A percentile compares a stretch with the other conserved stretches of the same genome.
Conservation (phyloP, 2,329 filamentous ascomycete genomes). For the Cercospora brassicicola region DNA sequence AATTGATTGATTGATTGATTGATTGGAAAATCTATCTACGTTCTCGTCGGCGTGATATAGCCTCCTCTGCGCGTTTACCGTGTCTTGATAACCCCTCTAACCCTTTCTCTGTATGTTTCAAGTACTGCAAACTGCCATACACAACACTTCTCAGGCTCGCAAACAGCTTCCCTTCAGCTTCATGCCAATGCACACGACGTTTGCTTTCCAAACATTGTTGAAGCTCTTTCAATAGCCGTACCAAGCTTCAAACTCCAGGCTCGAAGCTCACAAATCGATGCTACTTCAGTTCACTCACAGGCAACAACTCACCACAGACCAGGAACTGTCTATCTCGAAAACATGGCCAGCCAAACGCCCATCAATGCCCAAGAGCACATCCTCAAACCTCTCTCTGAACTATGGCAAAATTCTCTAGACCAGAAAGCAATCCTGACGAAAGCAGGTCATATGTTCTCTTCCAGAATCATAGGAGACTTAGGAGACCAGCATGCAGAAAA, state of each 20-base stretch:
- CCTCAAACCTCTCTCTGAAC: not conserved
- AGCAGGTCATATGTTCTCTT: not conserved
- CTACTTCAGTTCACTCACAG: too few relatives aligned
- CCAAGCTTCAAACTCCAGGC: too few relatives aligned
- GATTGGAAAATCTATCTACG: too few relatives aligned
- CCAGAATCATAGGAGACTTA: not conserved
- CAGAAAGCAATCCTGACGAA: not conserved
- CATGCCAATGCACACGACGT: not conserved
- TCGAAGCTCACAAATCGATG: too few relatives aligned
- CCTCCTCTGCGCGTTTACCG: too few relatives aligned
- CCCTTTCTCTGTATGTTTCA: too few relatives aligned
- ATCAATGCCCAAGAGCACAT: not conserved
- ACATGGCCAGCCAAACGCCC: not conserved
- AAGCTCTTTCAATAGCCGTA: not conserved
- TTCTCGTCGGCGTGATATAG: too few relatives aligned
- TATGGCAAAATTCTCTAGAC: not conserved
- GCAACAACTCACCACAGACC: not conserved
- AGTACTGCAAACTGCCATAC: too few relatives aligned
- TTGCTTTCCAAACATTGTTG: not conserved
- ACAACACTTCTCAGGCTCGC: not conserved
- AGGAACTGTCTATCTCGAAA: not conserved
- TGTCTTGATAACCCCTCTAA: too few relatives aligned
- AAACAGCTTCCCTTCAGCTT: not conserved
- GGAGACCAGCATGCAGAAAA: not conserved
- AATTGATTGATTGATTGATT: too few relatives aligned